Conservation (phyloP, 148 eudicot species). For the Talinum fruticosum region DNA sequence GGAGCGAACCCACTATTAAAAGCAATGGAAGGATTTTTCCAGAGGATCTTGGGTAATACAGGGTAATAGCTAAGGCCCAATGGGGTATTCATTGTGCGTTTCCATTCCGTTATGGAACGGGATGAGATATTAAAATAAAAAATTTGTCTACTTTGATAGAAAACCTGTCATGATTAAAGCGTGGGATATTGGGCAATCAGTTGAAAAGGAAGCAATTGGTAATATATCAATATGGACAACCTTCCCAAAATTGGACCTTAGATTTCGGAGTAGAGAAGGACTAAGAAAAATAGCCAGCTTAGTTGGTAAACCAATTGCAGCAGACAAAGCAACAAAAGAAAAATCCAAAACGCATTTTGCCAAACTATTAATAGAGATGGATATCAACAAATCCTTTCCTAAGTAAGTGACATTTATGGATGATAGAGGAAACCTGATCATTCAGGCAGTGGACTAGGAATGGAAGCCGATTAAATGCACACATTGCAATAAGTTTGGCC, state of each 20-base stretch:
- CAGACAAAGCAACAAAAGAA: neutral
- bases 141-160: neutral
- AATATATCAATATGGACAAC: neutral
- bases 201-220: neutral
- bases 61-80: neutral
- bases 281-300: neutral
- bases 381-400: neutral
- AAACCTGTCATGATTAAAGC: neutral
- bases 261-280: neutral
- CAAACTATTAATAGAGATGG: neutral
- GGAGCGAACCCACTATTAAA: too few species aligned
- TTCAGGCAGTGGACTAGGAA: neutral
- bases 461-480: neutral
- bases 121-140: neutral
- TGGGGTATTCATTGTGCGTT: neutral
- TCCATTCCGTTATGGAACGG: neutral
- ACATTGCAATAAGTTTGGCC: neutral
- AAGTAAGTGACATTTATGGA: neutral
- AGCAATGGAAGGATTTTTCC: too few species aligned
- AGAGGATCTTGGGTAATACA: too few species aligned
- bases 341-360: neutral
- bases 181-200: neutral
- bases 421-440: neutral
- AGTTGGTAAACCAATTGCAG: neutral
- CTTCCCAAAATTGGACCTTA: too few species aligned